Conservation (phyloP, 2,329 filamentous ascomycete genomes). For the Nothomitra cinnamomea region DNA sequence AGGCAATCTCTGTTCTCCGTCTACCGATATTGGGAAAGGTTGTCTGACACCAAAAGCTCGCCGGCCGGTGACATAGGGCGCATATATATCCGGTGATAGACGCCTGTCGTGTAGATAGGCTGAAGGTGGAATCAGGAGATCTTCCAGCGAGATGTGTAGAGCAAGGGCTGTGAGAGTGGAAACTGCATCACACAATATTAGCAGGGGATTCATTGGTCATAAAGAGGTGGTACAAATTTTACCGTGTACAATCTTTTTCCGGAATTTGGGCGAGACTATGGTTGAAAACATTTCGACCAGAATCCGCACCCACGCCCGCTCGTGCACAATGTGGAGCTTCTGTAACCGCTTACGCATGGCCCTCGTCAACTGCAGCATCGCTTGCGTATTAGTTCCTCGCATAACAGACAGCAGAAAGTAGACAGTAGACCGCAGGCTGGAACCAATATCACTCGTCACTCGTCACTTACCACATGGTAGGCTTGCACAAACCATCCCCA, state of each 20-base stretch:
- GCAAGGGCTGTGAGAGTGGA: slow-evolving; percentile 32
- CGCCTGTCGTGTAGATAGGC: slow-evolving; percentile 37
- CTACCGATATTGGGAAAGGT: slow-evolving; percentile 28
- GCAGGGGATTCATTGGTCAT: not conserved
- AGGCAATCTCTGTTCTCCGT: slow-evolving; percentile 30
- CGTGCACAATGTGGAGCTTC: slow-evolving; percentile 39
- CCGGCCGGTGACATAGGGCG: slow-evolving; percentile 27
- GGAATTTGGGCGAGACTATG: slow-evolving; percentile 38
- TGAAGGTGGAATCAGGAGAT: slow-evolving; percentile 34
- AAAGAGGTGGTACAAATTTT: slow-evolving; percentile 11
- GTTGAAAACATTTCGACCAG: slow-evolving; percentile 38
- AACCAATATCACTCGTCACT: not conserved
- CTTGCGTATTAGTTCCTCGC: not conserved
- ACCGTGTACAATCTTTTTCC: slow-evolving; percentile 39
- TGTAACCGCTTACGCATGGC: slow-evolving; percentile 37
- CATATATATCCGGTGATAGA: slow-evolving; percentile 29
- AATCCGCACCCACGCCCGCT: slow-evolving; percentile 38
- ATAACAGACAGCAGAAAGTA: too few relatives aligned
- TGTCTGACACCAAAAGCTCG: slow-evolving; percentile 30
- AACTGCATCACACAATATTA: slow-evolving; percentile 18
- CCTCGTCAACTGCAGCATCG: slow-evolving; percentile 23
- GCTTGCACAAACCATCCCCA: slow-evolving; percentile 41
- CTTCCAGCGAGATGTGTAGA: slow-evolving; percentile 32
- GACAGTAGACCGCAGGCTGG: too few relatives aligned
- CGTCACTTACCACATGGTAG: slow-evolving; percentile 27